Evolutionary conservation across 768 basidiomycete genomes (phyloP).

Genomic region (Nidularia pulvinata): DNA sequence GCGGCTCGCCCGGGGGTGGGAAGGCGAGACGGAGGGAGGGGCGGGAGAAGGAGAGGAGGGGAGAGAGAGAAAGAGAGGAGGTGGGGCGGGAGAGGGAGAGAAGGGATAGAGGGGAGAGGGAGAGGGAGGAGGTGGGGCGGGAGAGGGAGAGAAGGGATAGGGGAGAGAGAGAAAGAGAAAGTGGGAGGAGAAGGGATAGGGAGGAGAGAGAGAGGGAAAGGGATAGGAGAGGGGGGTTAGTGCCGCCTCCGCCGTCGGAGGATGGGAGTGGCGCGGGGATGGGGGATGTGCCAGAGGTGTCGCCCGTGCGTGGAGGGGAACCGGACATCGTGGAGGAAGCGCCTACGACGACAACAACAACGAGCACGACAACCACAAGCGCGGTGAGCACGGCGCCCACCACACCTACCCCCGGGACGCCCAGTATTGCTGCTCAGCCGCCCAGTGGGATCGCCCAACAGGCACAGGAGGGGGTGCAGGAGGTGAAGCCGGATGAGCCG

Average conservation of each 20-base stretch:
- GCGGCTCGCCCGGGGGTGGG: slow-evolving; percentile 10
- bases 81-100: slow-evolving; percentile 11
- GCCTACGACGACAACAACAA: not conserved
- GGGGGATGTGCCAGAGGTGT: slow-evolving; percentile 7
- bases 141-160: slow-evolving; percentile 2
- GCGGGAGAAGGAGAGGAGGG: slow-evolving; percentile 10
- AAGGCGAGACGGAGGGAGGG: slow-evolving; percentile 13
- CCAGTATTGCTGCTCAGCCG: not conserved
- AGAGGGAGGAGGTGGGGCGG: slow-evolving; percentile 13
- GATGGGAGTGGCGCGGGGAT: slow-evolving; percentile 13
- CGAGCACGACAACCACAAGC: not conserved
- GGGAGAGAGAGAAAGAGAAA: slow-evolving; percentile 11
- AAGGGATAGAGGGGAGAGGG: slow-evolving; percentile 20
- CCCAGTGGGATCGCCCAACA: not conserved
- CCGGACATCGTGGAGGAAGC: not conserved
- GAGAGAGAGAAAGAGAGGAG: slow-evolving; percentile 16
- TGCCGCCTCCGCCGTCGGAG: slow-evolving; percentile 24
- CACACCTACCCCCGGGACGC: too few relatives aligned
- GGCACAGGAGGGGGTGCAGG: not conserved
- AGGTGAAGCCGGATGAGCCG: not conserved
- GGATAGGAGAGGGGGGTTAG: slow-evolving; percentile 15
- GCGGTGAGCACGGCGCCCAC: too few relatives aligned
- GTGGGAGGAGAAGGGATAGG: slow-evolving; percentile 20
- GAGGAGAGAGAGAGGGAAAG: slow-evolving; percentile 21
- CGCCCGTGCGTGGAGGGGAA: slow-evolving; percentile 1